Evolutionary conservation across 2,329 filamentous ascomycete species (phyloP).

Genomic region (Diaporthe destruens): DNA sequence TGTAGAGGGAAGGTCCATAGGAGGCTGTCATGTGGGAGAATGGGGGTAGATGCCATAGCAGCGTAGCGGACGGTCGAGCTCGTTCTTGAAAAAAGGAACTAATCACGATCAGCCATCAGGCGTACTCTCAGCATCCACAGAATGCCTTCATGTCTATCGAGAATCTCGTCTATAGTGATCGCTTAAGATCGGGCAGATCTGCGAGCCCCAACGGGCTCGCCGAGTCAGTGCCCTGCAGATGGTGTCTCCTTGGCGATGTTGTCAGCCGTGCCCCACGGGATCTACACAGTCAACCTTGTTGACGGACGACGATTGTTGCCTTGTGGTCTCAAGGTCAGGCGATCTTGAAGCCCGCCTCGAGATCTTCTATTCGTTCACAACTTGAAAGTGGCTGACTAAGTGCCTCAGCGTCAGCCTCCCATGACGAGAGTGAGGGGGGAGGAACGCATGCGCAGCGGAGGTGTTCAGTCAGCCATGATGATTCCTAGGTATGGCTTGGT

Average conservation of each 20-base stretch:
- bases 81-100: too few relatives aligned
- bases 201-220: too few relatives aligned
- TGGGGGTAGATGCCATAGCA: background rate
- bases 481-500: too few relatives aligned
- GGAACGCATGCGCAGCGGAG: too few relatives aligned
- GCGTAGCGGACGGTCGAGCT: background rate
- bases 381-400: too few relatives aligned
- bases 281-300: background rate
- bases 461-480: background rate
- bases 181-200: background rate
- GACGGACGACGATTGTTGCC: background rate
- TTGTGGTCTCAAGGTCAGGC: background rate
- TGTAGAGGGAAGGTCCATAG: background rate
- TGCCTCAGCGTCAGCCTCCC: background rate
- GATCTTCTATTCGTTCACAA: background rate
- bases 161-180: background rate
- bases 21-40: background rate
- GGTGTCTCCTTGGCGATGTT: background rate
- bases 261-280: background rate
- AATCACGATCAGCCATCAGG: too few relatives aligned
- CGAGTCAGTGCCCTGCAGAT: background rate
- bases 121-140: background rate
- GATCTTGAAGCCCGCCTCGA: too few relatives aligned
- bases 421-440: background rate
- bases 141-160: background rate